Evolutionary conservation across 352 stramenopile genomes (phyloP).

Genomic region (Phytopythium cucurbitacearum): DNA sequence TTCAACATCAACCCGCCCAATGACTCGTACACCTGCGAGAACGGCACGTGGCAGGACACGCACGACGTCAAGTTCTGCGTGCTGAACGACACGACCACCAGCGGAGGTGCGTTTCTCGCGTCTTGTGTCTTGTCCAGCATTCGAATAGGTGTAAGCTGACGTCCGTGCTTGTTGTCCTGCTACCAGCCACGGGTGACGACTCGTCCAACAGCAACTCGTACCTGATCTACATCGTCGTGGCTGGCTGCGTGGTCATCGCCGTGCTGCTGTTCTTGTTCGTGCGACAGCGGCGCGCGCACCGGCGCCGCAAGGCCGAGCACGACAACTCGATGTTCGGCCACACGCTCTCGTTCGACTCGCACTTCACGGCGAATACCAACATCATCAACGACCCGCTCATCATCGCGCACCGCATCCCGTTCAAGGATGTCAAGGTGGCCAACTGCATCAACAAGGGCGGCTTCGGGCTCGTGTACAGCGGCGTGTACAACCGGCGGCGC

Average conservation of each 20-base stretch:
- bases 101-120: not conserved
- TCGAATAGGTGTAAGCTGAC: not conserved
- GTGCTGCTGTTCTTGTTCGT: slow-evolving; percentile 45
- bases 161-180: not conserved
- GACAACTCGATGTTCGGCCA: slow-evolving; percentile 40
- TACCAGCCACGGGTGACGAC: slow-evolving; percentile 12
- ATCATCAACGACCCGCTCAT: slow-evolving; percentile 65
- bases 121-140: not conserved
- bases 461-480: slow-evolving; percentile 60
- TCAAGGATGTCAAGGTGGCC: slow-evolving; percentile 52
- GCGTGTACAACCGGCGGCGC: slow-evolving; percentile 48
- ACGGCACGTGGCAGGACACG: slow-evolving; percentile 30
- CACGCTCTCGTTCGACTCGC: slow-evolving; percentile 54
- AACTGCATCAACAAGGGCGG: slow-evolving; percentile 61
- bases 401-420: slow-evolving; percentile 52
- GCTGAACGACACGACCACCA: slow-evolving; percentile 13
- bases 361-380: slow-evolving; percentile 45
- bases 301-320: slow-evolving; percentile 30
- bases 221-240: slow-evolving; percentile 37
- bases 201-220: slow-evolving; percentile 32
- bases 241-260: slow-evolving; percentile 35
- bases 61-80: slow-evolving; percentile 39
- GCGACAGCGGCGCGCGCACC: slow-evolving; percentile 28
- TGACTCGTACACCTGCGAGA: slow-evolving; percentile 27
- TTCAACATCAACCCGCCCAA: slow-evolving; percentile 33